phyloP scores from a whole-genome alignment of 2,329 filamentous ascomycete genomes.

The Colletotrichum sp. region DNA sequence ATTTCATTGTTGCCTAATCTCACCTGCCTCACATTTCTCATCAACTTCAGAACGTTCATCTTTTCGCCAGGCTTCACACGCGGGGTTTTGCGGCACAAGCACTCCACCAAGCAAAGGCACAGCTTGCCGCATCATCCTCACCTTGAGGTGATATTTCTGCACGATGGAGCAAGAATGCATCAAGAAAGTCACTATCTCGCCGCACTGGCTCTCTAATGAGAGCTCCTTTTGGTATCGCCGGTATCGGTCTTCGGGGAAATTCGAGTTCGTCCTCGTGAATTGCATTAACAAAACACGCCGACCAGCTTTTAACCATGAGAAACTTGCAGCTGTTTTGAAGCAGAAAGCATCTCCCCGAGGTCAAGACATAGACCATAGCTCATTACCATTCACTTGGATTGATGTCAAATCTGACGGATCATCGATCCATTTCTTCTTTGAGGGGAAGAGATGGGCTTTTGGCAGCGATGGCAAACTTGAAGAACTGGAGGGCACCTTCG shows the following conservation, averaged over 20 bases:
- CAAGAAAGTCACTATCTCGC: slow-evolving; percentile 13
- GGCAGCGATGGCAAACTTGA: background rate
- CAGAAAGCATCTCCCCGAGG: too few species aligned
- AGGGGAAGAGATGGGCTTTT: slow-evolving; percentile 7
- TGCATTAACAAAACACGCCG: slow-evolving; percentile 2
- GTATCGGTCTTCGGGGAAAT: slow-evolving; percentile 1
- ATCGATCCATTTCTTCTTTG: slow-evolving; percentile 24
- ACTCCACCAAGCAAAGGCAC: background rate
- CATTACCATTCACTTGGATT: slow-evolving; percentile 28
- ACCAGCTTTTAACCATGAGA: slow-evolving; percentile 27
- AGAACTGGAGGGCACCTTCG: background rate
- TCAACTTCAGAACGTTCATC: background rate
- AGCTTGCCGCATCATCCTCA: background rate
- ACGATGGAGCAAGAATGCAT: background rate
- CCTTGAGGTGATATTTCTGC: background rate
- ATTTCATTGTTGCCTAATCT: background rate
- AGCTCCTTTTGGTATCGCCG: slow-evolving; percentile 31
- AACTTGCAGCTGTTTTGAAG: slow-evolving; percentile 22
- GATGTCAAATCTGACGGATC: slow-evolving; percentile 15
- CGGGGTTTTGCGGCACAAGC: background rate
- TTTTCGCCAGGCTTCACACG: background rate
- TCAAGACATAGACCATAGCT: background rate
- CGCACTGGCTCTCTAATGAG: slow-evolving; percentile 26
- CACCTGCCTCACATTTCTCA: background rate
- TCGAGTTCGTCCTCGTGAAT: slow-evolving; percentile 28